Evolutionary conservation across 2,329 filamentous ascomycete genomes (phyloP), one percentile per base, ranked within the genome.

Genomic region (Xylaria sp.): DNA sequence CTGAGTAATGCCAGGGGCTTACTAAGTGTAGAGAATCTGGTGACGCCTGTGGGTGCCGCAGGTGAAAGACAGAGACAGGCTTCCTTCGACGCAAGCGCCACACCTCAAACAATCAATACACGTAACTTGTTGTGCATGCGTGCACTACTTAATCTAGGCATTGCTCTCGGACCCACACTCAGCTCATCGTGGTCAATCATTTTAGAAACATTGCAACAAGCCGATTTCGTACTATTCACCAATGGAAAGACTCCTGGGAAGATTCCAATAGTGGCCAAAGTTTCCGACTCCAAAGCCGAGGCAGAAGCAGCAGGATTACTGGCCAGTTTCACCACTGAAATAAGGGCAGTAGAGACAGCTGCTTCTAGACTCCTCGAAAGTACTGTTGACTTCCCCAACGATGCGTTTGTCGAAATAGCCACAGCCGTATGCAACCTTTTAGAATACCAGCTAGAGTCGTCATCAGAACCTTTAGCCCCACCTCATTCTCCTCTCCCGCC

Each of bases 71-170:
- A 86, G 64, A 83, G 90, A 48, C 88, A 90, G 63, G 80, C 82
- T 2, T 90, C 89, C 0, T 79, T 88, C 6, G 92, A 93, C 79
- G 75, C 81, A 33, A 77, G 80, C 66, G 67, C 80, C 0, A 83
- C 84, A 51, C 73, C 74, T 2, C 78, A 79, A 64, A 87, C 89
- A 3, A 84, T 98, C 9, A 97, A 94, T 72, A 95, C 94, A 2
- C 88, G 96, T 8, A 98, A 99, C 76, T 83, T 99, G 3, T 84
- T 98, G 1, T 99, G 96, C 75, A 83, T 99, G 52, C 86, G 97
- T 76, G 96, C 96, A 36, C 85, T 99, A 18, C 83, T 99, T n/a
- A 99, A 99, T 74, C 83, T 99, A 3, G 96, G 96, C 1, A 99
- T 98, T 75, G 96, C 96, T 2, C 83, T 99, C 0, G 96, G 96